Evolutionary conservation across 495 filamentous ascomycete species (phyloP).

Genomic region (Cercophora samala): DNA sequence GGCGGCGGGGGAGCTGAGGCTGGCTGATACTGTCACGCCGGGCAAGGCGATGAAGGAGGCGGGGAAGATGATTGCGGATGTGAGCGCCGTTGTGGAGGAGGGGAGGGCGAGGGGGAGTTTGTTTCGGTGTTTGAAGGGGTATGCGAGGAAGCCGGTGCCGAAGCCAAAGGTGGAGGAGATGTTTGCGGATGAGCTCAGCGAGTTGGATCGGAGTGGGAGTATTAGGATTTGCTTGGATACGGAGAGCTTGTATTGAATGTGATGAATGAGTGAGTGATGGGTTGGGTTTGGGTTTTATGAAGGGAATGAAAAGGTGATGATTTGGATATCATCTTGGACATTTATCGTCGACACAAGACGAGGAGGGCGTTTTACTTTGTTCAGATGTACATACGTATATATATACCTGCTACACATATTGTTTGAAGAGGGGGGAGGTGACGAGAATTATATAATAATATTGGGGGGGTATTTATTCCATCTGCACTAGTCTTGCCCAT

Average conservation of each 20-base stretch:
- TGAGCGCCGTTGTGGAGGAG: conserved; percentile 80
- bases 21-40: conserved; percentile 47
- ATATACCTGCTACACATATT: conserved; percentile 4
- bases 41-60: conserved; percentile 47
- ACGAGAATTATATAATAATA: not conserved
- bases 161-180: not conserved
- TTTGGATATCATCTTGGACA: not conserved
- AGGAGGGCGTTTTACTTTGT: not conserved
- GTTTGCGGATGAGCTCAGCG: conserved; percentile 6
- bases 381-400: not conserved
- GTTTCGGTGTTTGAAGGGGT: conserved; percentile 85
- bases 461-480: not conserved
- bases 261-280: not conserved
- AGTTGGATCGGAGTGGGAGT: conserved; percentile 21
- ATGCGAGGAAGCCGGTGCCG: conserved; percentile 75
- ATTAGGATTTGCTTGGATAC: conserved; percentile 25
- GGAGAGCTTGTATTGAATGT: conserved; percentile 6
- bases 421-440: not conserved
- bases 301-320: not conserved
- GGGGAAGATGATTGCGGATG: conserved; percentile 63
- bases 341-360: not conserved
- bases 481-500: not conserved
- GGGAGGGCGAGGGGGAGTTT: conserved; percentile 71
- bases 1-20: conserved; percentile 59
- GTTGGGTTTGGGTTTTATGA: not conserved